Evolutionary conservation across 257 asterid genomes (phyloP).

Genomic region (Solanum virginianum): DNA sequence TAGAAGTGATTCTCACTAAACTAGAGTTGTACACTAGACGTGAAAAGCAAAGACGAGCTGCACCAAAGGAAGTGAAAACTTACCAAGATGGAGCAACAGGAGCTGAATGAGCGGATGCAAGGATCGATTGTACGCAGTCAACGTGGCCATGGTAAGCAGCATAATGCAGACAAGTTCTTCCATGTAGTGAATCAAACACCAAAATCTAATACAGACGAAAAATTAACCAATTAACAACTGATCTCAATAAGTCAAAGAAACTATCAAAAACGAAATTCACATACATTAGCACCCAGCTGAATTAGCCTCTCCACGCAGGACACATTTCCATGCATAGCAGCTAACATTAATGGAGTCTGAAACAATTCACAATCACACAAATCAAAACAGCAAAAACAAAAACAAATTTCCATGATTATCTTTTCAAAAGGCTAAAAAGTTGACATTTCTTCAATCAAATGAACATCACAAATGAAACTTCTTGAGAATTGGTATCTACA

Average conservation of each 20-base stretch:
- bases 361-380: constrained; percentile 10
- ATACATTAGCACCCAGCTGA: constrained; percentile 77
- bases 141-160: constrained; percentile 80
- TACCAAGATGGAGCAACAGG: constrained; percentile 75
- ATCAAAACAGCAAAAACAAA: neutral
- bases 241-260: neutral
- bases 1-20: neutral
- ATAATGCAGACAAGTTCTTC: constrained; percentile 75
- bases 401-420: neutral
- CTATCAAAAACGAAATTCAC: neutral
- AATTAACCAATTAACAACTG: neutral
- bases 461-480: neutral
- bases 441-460: neutral
- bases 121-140: constrained; percentile 57
- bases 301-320: constrained; percentile 59
- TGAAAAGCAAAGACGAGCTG: neutral
- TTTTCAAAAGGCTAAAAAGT: neutral
- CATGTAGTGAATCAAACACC: constrained; percentile 55
- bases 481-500: neutral
- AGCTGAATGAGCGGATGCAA: constrained; percentile 54
- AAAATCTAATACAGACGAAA: constrained; percentile 30
- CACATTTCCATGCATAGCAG: constrained; percentile 64
- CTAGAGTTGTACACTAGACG: neutral
- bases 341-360: constrained; percentile 85
- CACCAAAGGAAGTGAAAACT: neutral